Evolutionary conservation across 306 rosid species (phyloP).

Genomic region (Benincasa hispida): DNA sequence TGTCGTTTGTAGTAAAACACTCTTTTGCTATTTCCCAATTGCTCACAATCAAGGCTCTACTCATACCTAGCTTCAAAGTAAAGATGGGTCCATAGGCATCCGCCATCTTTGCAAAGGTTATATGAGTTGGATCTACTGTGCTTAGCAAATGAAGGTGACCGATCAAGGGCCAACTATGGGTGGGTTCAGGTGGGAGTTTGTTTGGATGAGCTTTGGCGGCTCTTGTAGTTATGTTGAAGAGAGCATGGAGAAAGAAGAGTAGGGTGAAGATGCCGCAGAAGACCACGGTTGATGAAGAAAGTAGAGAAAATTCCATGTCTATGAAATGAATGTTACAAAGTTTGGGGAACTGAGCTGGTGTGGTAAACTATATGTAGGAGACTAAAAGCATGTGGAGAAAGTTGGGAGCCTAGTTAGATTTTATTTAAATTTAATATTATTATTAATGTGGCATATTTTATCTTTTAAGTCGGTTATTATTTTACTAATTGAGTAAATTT

Average conservation of each 20-base stretch:
- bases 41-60: constrained; percentile 31
- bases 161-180: constrained; percentile 12
- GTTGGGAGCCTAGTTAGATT: too few species aligned
- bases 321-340: background rate
- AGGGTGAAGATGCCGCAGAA: background rate
- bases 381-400: too few species aligned
- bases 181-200: constrained; percentile 9
- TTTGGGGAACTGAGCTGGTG: background rate
- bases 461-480: too few species aligned
- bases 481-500: too few species aligned
- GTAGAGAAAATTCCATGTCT: background rate
- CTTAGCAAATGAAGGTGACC: constrained; percentile 14
- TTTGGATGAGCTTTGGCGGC: background rate
- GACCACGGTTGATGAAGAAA: background rate
- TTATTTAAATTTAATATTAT: too few species aligned
- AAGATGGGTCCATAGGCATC: constrained; percentile 20
- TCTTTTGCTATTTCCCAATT: constrained; percentile 47
- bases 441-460: too few species aligned
- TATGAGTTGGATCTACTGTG: constrained; percentile 6
- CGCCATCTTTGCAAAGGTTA: constrained; percentile 10
- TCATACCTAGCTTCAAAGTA: constrained; percentile 13
- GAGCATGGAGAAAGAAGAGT: background rate
- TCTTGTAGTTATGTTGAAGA: background rate
- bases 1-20: constrained; percentile 46
- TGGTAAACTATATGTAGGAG: background rate